Conservation (phyloP, 2,329 filamentous ascomycete species). For the Fusarium pseudonygamai region DNA sequence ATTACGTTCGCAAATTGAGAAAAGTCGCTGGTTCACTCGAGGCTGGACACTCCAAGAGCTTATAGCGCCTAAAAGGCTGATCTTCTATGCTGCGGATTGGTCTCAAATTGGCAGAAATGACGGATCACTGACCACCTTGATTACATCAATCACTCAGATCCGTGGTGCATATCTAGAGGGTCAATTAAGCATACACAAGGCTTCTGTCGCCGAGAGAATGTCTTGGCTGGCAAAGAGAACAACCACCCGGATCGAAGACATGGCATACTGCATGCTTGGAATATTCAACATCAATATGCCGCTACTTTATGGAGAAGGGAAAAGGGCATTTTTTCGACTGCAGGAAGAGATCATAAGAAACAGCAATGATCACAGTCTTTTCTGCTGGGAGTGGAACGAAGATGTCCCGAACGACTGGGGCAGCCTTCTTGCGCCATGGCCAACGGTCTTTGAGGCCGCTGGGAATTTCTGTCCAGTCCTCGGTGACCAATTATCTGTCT, state of each 20-base stretch:
- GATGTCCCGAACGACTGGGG: background rate
- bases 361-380: background rate
- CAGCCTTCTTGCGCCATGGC: background rate
- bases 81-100: constrained; percentile 10
- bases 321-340: accelerated
- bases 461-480: too few species aligned
- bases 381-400: background rate
- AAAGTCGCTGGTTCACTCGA: constrained; percentile 16
- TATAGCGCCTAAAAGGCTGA: background rate
- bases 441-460: too few species aligned
- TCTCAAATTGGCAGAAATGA: background rate
- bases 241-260: background rate
- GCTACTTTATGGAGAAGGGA: background rate
- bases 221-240: background rate
- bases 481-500: too few species aligned
- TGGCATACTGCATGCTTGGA: constrained; percentile 17
- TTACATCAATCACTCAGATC: background rate
- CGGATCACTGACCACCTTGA: accelerated
- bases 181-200: accelerated
- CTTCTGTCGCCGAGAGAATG: background rate
- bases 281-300: constrained; percentile 19
- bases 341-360: background rate
- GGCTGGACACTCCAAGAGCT: constrained; percentile 37
- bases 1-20: background rate
- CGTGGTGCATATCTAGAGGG: accelerated